Percentiles rank a stretch among this genome's conserved stretches.
Evolutionary conservation across 1,284 basidiomycete genomes (phyloP).

Genomic region (Veloporphyrellus conicus): DNA sequence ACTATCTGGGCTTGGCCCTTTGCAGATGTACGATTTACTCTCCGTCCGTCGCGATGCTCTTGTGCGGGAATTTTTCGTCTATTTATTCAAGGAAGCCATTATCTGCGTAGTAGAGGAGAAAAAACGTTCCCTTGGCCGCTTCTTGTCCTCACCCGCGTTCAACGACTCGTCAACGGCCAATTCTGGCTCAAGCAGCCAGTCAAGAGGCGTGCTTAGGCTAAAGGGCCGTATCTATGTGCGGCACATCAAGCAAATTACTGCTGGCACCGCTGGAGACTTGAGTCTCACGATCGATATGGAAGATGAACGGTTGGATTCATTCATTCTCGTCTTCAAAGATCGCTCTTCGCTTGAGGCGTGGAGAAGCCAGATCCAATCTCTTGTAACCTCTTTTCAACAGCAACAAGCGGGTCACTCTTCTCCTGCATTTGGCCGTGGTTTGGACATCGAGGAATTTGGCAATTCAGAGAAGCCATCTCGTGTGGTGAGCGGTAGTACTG

Average conservation of each 20-base stretch:
- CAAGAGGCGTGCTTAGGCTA: conserved; percentile 79
- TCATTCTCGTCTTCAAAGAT: conserved; percentile 92
- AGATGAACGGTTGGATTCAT: conserved; percentile 86
- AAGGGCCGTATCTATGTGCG: conserved; percentile 93
- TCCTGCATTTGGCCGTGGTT: conserved; percentile 35
- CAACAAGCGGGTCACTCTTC: conserved; percentile 32
- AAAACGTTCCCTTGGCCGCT: conserved; percentile 71
- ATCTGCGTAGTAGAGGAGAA: conserved; percentile 95
- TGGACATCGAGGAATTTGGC: conserved; percentile 75
- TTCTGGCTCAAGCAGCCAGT: conserved; percentile 40
- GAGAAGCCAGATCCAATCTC: conserved; percentile 72
- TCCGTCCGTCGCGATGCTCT: conserved; percentile 83
- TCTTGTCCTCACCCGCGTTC: conserved; percentile 56
- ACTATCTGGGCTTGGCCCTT: conserved; percentile 76
- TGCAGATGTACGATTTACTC: conserved; percentile 89
- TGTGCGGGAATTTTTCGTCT: conserved; percentile 89
- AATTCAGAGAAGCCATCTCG: conserved; percentile 69
- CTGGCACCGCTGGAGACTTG: conserved; percentile 75
- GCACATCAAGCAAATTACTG: conserved; percentile 84
- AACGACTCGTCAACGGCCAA: conserved; percentile 46
- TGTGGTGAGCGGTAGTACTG: conserved; percentile 71
- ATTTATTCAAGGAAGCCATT: conserved; percentile 94
- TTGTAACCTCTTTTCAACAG: conserved; percentile 65
- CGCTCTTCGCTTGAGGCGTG: conserved; percentile 85
- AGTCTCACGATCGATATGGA: conserved; percentile 94